These are phyloP conservation scores for Wallacemonas sp. DNA, from an alignment of 208 protist species.

Conservation along the genomic window DNA sequence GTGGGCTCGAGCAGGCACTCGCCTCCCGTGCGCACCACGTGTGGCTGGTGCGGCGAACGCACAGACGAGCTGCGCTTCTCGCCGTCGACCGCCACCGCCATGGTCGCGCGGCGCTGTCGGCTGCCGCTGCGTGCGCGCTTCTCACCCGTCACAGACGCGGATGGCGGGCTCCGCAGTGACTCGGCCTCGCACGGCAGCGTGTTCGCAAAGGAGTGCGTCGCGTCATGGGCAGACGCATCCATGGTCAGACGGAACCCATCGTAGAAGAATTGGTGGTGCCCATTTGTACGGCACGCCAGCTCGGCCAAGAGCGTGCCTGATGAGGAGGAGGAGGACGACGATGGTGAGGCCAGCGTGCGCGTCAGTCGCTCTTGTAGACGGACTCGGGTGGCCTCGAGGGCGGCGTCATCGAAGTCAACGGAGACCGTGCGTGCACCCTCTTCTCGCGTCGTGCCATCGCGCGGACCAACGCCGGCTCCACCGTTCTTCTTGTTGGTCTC, in stretches of 20 bases:
- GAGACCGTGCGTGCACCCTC: too few relatives aligned
- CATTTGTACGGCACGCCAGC: not conserved
- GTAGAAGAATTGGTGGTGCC: not conserved
- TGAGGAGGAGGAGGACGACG: not conserved
- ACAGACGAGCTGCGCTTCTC: too few relatives aligned
- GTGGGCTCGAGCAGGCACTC: constrained; percentile 17
- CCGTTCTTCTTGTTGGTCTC: too few relatives aligned
- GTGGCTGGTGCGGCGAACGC: too few relatives aligned
- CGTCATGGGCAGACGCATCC: not conserved
- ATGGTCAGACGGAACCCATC: not conserved
- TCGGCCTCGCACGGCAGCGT: not conserved
- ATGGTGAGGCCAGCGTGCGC: not conserved
- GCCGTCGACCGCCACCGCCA: too few relatives aligned
- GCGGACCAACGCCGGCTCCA: too few relatives aligned
- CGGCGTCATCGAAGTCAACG: not conserved
- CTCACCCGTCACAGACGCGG: not conserved
- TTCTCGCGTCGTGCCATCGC: too few relatives aligned
- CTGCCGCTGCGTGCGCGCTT: too few relatives aligned
- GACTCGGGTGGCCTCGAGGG: not conserved
- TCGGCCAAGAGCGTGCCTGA: not conserved
- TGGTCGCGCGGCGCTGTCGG: too few relatives aligned
- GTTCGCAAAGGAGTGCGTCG: not conserved
- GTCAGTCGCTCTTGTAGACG: not conserved
- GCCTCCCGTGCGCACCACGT: too few relatives aligned
- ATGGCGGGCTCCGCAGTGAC: not conserved